These are phyloP conservation scores for Hortaea werneckii DNA, from an alignment of 2,329 filamentous ascomycete genomes.

Conservation along the genomic window DNA sequence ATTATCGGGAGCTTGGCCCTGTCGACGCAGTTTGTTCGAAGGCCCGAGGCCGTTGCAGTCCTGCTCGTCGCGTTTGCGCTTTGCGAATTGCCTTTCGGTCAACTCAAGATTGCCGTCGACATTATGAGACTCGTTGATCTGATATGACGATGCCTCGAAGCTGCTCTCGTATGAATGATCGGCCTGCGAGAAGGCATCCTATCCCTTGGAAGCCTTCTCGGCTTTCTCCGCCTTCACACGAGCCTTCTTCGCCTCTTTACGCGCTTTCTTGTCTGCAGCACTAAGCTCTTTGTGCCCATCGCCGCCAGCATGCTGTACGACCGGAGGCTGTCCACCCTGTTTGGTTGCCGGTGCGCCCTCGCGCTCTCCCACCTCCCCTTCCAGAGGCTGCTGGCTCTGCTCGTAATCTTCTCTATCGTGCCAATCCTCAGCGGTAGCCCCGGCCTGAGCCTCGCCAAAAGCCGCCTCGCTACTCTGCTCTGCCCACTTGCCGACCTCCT, in stretches of 20 bases:
- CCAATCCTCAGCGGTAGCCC: conserved; percentile 21
- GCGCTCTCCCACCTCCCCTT: conserved; percentile 32
- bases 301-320: conserved; percentile 9
- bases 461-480: conserved; percentile 6
- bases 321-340: conserved; percentile 23
- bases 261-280: conserved; percentile 40
- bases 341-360: conserved; percentile 17
- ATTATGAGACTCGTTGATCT: no score
- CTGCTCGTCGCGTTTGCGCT: no score
- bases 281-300: conserved; percentile 8
- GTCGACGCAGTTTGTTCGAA: no score
- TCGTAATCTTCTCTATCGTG: conserved; percentile 36
- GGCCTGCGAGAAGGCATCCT: no score
- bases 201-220: no score
- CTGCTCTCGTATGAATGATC: no score
- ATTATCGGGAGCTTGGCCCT: no score
- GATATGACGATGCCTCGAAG: no score
- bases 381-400: conserved; percentile 28
- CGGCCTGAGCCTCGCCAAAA: conserved; percentile 4
- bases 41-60: no score
- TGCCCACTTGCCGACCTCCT: conserved; percentile 8
- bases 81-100: no score
- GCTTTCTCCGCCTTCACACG: not conserved
- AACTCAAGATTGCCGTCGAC: no score
- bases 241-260: conserved; percentile 47